Evolutionary conservation across 805 yeast species (phyloP).

Genomic region (Ogataea siamensis): DNA sequence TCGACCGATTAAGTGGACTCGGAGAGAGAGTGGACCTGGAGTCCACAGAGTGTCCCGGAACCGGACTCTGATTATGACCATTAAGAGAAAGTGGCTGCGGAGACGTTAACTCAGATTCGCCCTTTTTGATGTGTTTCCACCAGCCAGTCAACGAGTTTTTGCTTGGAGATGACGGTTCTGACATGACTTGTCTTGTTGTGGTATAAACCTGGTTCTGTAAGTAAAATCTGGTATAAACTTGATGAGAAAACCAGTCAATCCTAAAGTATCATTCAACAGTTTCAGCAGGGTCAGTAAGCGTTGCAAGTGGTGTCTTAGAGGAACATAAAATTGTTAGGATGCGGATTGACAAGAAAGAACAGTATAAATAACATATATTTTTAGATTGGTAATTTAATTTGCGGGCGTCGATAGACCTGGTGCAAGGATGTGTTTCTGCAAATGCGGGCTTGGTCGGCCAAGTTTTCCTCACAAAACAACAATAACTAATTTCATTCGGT

Average conservation of each 20-base stretch:
- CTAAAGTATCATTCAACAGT: not conserved
- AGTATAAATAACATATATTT: constrained; percentile 10
- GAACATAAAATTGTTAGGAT: not conserved
- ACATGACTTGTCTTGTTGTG: constrained; percentile 13
- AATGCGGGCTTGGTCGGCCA: constrained; percentile 3
- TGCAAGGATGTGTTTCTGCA: not conserved
- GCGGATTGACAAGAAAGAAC: constrained; percentile 5
- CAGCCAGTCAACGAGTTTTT: constrained; percentile 29
- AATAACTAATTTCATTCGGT: not conserved
- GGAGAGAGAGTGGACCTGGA: constrained; percentile 15
- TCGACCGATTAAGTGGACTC: constrained; percentile 11
- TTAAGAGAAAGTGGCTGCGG: constrained; percentile 13
- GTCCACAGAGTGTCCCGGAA: constrained; percentile 10
- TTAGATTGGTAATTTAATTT: constrained; percentile 4
- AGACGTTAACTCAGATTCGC: constrained; percentile 17
- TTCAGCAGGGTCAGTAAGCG: not conserved
- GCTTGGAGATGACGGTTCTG: constrained; percentile 30
- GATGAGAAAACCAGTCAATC: too few relatives aligned
- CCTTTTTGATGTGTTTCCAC: constrained; percentile 33
- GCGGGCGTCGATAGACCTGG: constrained; percentile 13
- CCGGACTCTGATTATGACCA: constrained; percentile 4
- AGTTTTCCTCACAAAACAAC: constrained; percentile 1
- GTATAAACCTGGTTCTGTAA: not conserved
- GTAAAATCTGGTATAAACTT: not conserved
- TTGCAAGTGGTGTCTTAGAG: not conserved